Conservation (phyloP, 2,329 filamentous ascomycete genomes). For the Kalaharituber pfeilii region DNA sequence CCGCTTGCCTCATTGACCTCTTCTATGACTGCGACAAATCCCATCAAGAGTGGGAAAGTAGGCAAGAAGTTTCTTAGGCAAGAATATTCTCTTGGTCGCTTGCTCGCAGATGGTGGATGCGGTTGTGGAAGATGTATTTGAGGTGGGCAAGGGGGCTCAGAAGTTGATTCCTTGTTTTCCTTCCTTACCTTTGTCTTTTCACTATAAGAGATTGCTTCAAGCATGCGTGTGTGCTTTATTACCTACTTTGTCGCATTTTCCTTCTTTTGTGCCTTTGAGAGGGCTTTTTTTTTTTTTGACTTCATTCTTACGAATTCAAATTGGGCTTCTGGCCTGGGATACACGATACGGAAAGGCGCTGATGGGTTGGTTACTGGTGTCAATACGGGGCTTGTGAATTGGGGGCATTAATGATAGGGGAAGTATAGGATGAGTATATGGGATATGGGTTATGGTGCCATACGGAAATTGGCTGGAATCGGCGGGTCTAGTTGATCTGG, state of each 20-base stretch:
- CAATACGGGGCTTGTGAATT: no score
- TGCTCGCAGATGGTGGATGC: neutral
- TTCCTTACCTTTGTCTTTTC: neutral
- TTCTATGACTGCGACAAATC: constrained; percentile 60
- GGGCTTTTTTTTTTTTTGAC: neutral
- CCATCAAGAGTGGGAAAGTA: neutral
- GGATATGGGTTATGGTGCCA: no score
- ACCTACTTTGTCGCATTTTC: neutral
- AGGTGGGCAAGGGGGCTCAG: no score
- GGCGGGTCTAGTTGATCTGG: no score
- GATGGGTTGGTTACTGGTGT: no score
- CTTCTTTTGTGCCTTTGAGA: neutral
- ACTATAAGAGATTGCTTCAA: no score
- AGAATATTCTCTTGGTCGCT: neutral
- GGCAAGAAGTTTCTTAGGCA: neutral
- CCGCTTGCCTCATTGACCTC: constrained; percentile 81
- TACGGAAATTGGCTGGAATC: no score
- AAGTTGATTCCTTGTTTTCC: neutral
- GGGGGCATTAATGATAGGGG: no score
- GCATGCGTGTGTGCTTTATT: no score
- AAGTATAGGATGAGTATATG: no score
- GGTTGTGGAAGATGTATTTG: neutral
- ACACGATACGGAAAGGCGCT: no score
- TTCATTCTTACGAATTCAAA: neutral
- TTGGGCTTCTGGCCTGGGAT: no score